Evolutionary conservation across 805 yeast species (phyloP), one percentile per base, ranked within the genome.

Genomic region (Saccharomycopsis sp.): DNA sequence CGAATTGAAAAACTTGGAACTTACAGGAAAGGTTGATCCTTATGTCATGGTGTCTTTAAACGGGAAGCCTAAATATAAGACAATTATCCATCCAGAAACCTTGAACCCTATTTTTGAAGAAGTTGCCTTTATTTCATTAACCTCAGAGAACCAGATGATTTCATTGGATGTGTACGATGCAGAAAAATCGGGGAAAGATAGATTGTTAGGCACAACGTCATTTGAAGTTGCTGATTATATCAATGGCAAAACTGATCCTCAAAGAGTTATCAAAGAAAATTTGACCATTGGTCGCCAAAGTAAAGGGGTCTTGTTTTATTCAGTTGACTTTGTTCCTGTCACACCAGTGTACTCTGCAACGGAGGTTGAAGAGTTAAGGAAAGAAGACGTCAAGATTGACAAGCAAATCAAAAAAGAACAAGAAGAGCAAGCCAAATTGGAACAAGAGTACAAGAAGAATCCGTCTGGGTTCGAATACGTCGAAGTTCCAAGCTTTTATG

Each of bases 11-110:
- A 57, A 76, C 50, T 60, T 80, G 50, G 82, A 80, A 50, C 68
- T 77, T 12, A 70, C 80, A 38, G 89, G 92, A 42, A 73, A 70
- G 42, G 76, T 81, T 52, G 88, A 83, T 58, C 92, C 94, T 4
- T 82, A 80, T 52, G 75, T 79, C 30, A 68, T 72, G 45, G 67
- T 81, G 7, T 52, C 72, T 27, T 58, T 74, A 43, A 75, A 77
- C 52, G 81, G 80, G 50, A 72, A 71, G 54, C 53, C 72, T 30
- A 68, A 67, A 46, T 80, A 69, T 40, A 67, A 64, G 48, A 76
- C 92, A 2, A 54, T 62, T 1, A 71, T 71, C 41, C 70, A 70
- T 49, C 71, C 75, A 9, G 68, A 73, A 36, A 67, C 75, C 1
- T 54, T 67, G 25, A 62, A 73, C 43, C 88, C 89, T 2, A 50